A percentile compares a stretch with the other conserved stretches of the same genome.
phyloP scores from a whole-genome alignment of 2,329 filamentous ascomycete genomes.

The Davidsoniella virescens region DNA sequence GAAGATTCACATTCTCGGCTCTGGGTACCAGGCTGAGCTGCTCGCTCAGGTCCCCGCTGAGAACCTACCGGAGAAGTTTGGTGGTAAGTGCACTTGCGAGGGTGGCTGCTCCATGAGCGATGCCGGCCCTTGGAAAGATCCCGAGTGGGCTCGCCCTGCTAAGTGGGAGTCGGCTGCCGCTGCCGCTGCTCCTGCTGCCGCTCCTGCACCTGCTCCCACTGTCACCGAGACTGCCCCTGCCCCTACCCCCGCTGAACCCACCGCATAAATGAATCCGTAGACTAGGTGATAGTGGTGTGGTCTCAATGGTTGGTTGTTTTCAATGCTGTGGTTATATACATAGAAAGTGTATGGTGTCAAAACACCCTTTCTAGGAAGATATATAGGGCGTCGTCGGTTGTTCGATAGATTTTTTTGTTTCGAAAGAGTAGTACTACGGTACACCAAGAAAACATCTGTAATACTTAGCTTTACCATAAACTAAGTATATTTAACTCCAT shows the following conservation, averaged over 20 bases:
- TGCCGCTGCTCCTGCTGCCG: conserved; percentile 16
- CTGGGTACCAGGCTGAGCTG: conserved; percentile 68
- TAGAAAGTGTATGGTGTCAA: no score
- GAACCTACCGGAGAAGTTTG: conserved; percentile 77
- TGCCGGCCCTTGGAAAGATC: conserved; percentile 73
- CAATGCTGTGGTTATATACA: not conserved
- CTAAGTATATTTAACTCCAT: no score
- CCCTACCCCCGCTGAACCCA: conserved; percentile 15
- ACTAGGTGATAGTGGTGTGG: not conserved
- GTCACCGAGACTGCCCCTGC: conserved; percentile 19
- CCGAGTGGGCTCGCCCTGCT: conserved; percentile 47
- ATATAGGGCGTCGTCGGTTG: no score
- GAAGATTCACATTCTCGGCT: conserved; percentile 86
- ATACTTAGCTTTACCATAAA: no score
- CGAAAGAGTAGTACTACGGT: no score
- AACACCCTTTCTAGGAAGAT: no score
- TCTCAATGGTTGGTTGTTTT: not conserved
- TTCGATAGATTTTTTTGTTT: no score
- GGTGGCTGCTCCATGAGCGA: conserved; percentile 80
- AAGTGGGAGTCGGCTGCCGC: conserved; percentile 36
- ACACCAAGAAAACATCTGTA: no score
- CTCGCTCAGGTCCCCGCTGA: conserved; percentile 71
- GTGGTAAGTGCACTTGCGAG: conserved; percentile 65
- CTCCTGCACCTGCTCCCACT: conserved; percentile 20
- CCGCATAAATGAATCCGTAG: not conserved